Conservation (phyloP, 345 rosid genomes). For the Reutealis trisperma region DNA sequence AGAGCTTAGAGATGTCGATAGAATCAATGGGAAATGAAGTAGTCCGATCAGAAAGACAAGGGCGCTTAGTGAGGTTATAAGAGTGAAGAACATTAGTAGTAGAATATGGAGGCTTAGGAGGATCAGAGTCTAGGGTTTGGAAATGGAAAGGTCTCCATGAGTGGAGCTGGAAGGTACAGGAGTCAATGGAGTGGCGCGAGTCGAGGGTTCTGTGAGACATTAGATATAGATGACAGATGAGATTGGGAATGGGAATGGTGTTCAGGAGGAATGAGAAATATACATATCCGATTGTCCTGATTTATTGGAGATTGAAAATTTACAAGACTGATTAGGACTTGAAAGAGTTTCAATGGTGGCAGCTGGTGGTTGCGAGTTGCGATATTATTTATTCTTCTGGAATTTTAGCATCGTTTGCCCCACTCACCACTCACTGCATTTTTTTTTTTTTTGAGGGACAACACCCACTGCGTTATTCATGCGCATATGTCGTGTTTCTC, state of each 20-base stretch:
- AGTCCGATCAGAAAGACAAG: conserved; percentile 91
- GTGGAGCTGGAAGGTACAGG: conserved; percentile 80
- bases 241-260: not conserved
- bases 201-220: conserved; percentile 63
- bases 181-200: conserved; percentile 68
- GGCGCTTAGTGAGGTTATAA: conserved; percentile 54
- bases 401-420: too few species aligned
- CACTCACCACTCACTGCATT: too few species aligned
- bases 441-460: too few species aligned
- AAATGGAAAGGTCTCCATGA: conserved; percentile 81
- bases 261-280: too few species aligned
- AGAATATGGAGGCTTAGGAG: conserved; percentile 37
- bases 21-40: conserved; percentile 75
- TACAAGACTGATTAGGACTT: too few species aligned
- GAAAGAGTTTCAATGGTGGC: too few species aligned
- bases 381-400: too few species aligned
- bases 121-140: conserved; percentile 50
- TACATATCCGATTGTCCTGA: not conserved
- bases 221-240: too few species aligned
- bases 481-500: too few species aligned
- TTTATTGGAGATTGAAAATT: too few species aligned
- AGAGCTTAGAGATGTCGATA: conserved; percentile 70
- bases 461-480: too few species aligned
- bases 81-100: conserved; percentile 30
- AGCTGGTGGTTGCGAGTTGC: too few species aligned